A percentile compares a stretch with the other conserved stretches of the same genome.
Evolutionary conservation across 257 asterid genomes (phyloP).

Genomic region (Echites panduratus): DNA sequence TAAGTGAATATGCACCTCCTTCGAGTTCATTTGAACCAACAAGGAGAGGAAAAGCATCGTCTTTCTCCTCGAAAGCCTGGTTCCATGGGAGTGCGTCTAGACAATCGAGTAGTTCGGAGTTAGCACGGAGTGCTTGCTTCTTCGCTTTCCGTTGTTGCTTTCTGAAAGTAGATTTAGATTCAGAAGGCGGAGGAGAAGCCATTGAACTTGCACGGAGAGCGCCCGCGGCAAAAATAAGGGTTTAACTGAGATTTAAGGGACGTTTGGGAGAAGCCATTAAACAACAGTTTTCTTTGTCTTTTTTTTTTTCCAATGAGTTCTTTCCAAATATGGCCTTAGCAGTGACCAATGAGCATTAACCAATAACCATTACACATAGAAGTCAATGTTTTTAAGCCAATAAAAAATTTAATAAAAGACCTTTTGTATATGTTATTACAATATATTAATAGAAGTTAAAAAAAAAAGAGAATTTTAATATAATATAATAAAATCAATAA

Average conservation of each 20-base stretch:
- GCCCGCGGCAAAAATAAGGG: conserved; percentile 12
- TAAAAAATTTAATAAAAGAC: no score
- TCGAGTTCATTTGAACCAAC: conserved; percentile 72
- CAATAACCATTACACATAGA: no score
- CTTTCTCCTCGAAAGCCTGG: conserved; percentile 42
- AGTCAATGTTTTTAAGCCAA: no score
- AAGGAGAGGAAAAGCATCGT: conserved; percentile 46
- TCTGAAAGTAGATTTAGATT: conserved; percentile 1
- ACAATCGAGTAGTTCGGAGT: conserved; percentile 43
- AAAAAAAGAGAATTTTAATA: no score
- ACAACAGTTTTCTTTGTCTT: no score
- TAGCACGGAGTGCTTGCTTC: conserved; percentile 42
- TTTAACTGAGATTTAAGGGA: conserved; percentile 18
- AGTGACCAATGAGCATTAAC: no score
- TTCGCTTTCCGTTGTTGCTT: conserved; percentile 33
- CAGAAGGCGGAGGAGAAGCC: conserved; percentile 40
- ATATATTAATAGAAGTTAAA: no score
- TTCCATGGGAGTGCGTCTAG: conserved; percentile 69
- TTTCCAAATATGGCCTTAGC: no score
- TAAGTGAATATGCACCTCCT: conserved; percentile 45
- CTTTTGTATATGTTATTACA: no score
- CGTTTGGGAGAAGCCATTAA: neutral
- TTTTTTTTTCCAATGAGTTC: no score
- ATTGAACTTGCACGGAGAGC: conserved; percentile 11
- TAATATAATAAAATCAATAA: no score